phyloP scores from a whole-genome alignment of 2,329 filamentous ascomycete genomes.

The Aphanocladium album region DNA sequence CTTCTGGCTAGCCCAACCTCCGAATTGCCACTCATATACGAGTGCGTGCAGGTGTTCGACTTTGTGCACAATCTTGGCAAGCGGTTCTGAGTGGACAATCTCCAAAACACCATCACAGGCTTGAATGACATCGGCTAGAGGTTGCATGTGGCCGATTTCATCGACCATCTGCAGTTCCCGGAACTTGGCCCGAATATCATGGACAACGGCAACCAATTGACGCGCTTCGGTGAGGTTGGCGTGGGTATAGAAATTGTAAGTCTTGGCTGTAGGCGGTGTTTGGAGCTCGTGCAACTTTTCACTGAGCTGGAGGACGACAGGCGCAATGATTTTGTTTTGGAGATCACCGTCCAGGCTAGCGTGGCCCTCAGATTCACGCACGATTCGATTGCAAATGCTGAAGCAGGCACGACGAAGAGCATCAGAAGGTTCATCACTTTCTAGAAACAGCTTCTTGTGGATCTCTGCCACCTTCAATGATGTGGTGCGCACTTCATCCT shows the following conservation, averaged over 20 bases:
- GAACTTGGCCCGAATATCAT: slow-evolving; percentile 68
- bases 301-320: slow-evolving; percentile 60
- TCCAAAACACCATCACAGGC: slow-evolving; percentile 71
- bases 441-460: slow-evolving; percentile 51
- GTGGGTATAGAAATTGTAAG: slow-evolving; percentile 88
- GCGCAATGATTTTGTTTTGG: slow-evolving; percentile 58
- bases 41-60: slow-evolving; percentile 81
- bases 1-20: slow-evolving; percentile 75
- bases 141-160: slow-evolving; percentile 69
- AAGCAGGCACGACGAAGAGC: slow-evolving; percentile 42
- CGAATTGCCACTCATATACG: slow-evolving; percentile 89
- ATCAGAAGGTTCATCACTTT: slow-evolving; percentile 33
- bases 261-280: slow-evolving; percentile 29
- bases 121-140: slow-evolving; percentile 67
- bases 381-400: slow-evolving; percentile 36
- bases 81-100: slow-evolving; percentile 72
- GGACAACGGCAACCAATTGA: slow-evolving; percentile 64
- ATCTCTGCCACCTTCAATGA: slow-evolving; percentile 57
- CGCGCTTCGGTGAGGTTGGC: slow-evolving; percentile 71
- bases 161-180: slow-evolving; percentile 61
- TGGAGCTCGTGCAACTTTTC: slow-evolving; percentile 48
- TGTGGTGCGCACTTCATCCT: slow-evolving; percentile 44
- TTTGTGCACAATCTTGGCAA: slow-evolving; percentile 80
- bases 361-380: slow-evolving; percentile 23
- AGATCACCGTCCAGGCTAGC: slow-evolving; percentile 29